Percentiles rank a stretch among this genome's conserved stretches.
Evolutionary conservation across 495 filamentous ascomycete species (phyloP).

Genomic region (Jackrogersella multiformis): DNA sequence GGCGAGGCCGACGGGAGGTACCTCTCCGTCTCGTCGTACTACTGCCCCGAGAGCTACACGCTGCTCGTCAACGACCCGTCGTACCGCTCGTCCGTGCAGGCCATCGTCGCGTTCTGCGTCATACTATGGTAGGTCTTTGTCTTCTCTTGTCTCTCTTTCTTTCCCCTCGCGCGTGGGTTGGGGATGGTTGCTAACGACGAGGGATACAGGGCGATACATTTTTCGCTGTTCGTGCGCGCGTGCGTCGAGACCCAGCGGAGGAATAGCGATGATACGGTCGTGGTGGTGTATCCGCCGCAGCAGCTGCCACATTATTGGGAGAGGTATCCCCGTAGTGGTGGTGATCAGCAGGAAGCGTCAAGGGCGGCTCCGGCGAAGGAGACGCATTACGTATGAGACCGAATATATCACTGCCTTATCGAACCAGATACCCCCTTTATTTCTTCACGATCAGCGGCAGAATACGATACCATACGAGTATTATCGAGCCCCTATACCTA

Average conservation of each 20-base stretch:
- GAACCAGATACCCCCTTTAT: background rate
- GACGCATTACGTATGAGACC: slow-evolving; percentile 16
- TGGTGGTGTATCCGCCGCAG: slow-evolving; percentile 28
- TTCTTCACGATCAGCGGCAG: background rate
- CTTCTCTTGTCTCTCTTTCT: background rate
- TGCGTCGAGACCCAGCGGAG: slow-evolving; percentile 50
- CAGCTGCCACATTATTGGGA: slow-evolving; percentile 14
- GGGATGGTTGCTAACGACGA: slow-evolving; percentile 25
- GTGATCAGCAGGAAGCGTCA: slow-evolving; percentile 4
- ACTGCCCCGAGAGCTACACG: slow-evolving; percentile 11
- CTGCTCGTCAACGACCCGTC: slow-evolving; percentile 16
- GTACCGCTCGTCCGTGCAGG: slow-evolving; percentile 20
- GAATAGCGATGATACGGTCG: slow-evolving; percentile 25
- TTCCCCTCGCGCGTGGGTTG: background rate
- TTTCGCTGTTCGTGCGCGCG: slow-evolving; percentile 53
- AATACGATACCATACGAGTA: background rate
- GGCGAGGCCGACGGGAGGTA: background rate
- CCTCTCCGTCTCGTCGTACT: background rate
- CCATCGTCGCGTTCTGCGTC: slow-evolving; percentile 29
- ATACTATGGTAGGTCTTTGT: slow-evolving; percentile 32
- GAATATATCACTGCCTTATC: background rate
- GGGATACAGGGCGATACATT: slow-evolving; percentile 42
- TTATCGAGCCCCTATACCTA: background rate
- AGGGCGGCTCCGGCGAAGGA: slow-evolving; percentile 12
- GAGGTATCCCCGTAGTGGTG: background rate